phyloP scores from a whole-genome alignment of 768 basidiomycete genomes.

The Suillus fuscotomentosus region DNA sequence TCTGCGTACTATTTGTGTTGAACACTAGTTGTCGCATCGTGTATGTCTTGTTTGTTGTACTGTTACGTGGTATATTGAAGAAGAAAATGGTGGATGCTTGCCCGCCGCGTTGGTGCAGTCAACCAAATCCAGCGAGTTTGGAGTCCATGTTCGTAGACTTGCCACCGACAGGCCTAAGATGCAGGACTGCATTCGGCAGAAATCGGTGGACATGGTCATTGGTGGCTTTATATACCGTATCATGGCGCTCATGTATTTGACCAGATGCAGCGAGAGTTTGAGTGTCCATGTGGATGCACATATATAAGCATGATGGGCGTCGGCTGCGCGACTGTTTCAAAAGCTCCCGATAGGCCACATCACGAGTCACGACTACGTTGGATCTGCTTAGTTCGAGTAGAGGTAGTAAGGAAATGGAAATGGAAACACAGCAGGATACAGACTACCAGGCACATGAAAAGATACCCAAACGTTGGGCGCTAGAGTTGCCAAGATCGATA shows the following conservation, averaged over 20 bases:
- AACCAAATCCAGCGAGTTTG: neutral
- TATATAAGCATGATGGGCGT: neutral
- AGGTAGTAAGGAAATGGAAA: neutral
- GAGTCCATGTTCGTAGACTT: neutral
- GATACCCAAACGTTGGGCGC: neutral
- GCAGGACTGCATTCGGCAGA: neutral
- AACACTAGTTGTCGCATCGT: slow-evolving; percentile 6
- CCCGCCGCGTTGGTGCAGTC: neutral
- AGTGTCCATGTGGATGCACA: neutral
- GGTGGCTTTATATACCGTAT: neutral
- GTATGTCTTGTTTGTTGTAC: slow-evolving; percentile 13
- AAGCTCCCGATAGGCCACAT: neutral
- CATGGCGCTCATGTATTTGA: neutral
- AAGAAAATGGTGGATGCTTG: neutral
- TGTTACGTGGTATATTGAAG: slow-evolving; percentile 1
- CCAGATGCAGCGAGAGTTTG: neutral
- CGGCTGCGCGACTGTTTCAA: neutral
- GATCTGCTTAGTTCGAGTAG: neutral
- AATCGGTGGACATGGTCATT: neutral
- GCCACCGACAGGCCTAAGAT: neutral
- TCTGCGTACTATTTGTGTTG: neutral
- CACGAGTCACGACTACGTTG: neutral
- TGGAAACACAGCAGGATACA: neutral
- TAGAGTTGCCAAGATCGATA: neutral
- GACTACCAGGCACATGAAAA: slow-evolving; percentile 1